A percentile compares a stretch with the other conserved stretches of the same genome.
phyloP scores from a whole-genome alignment of 1,284 basidiomycete species.

The Ganoderma sinense region DNA sequence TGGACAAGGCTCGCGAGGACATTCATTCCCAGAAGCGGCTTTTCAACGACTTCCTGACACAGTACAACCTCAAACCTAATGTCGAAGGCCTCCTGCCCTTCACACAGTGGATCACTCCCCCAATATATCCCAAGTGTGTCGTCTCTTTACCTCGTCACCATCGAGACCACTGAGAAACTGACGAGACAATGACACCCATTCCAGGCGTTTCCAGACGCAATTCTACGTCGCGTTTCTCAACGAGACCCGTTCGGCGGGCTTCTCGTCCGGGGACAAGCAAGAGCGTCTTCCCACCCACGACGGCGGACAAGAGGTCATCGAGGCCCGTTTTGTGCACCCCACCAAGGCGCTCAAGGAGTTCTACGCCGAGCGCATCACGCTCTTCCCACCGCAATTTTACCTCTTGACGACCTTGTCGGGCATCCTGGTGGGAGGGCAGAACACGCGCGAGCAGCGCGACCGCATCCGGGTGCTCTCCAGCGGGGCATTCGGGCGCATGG shows the following conservation, averaged over 20 bases:
- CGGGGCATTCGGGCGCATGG: constrained; percentile 65
- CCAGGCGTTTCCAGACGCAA: constrained; percentile 70
- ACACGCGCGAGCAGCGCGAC: constrained; percentile 52
- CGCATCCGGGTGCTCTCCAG: constrained; percentile 55
- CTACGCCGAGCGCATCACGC: constrained; percentile 53
- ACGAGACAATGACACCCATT: constrained; percentile 2
- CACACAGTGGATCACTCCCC: constrained; percentile 76
- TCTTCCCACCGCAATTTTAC: constrained; percentile 80
- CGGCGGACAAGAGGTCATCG: constrained; percentile 72
- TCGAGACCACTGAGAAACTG: neutral
- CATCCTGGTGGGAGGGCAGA: constrained; percentile 50
- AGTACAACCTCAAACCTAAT: constrained; percentile 53
- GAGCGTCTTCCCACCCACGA: constrained; percentile 71
- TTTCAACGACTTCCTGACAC: constrained; percentile 62
- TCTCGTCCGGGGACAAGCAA: constrained; percentile 59
- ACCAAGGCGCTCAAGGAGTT: constrained; percentile 58
- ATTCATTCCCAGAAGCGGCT: constrained; percentile 59
- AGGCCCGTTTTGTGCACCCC: constrained; percentile 68
- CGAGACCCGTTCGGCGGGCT: constrained; percentile 47
- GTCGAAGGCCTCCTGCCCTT: constrained; percentile 61
- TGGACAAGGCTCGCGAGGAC: constrained; percentile 62
- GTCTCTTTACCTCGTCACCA: neutral
- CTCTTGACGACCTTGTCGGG: constrained; percentile 64
- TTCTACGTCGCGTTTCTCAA: constrained; percentile 72
- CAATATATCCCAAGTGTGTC: constrained; percentile 55